These are phyloP conservation scores for Eurotiales sp. DNA, from an alignment of 2,329 filamentous ascomycete species.

Conservation along the genomic window DNA sequence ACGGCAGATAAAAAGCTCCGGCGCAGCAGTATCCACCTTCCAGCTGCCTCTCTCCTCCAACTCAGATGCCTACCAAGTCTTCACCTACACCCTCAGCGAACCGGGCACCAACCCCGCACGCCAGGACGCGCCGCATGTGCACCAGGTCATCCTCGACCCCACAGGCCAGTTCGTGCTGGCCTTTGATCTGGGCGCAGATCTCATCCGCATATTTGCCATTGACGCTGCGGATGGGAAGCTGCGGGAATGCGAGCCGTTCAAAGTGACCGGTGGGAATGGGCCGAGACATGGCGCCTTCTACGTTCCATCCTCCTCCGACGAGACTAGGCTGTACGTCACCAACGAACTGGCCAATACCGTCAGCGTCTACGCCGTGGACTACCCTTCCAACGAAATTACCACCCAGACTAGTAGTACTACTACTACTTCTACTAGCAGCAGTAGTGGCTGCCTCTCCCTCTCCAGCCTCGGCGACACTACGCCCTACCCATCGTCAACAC, in stretches of 20 bases:
- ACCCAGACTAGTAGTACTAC: too few relatives aligned
- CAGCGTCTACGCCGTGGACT: constrained; percentile 29
- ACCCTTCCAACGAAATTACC: too few relatives aligned
- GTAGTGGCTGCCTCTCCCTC: constrained; percentile 25
- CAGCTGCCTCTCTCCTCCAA: constrained; percentile 23
- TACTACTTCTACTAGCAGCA: too few relatives aligned
- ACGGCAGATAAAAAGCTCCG: too few relatives aligned
- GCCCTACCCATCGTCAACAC: constrained; percentile 7
- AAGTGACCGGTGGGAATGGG: constrained; percentile 52
- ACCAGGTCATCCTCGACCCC: constrained; percentile 63
- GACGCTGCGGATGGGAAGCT: constrained; percentile 44
- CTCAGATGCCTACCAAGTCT: constrained; percentile 30
- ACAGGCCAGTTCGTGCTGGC: constrained; percentile 60
- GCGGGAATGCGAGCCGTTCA: constrained; percentile 40
- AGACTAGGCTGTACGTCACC: constrained; percentile 43
- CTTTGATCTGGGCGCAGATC: constrained; percentile 64
- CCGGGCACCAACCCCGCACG: constrained; percentile 39
- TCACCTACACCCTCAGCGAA: constrained; percentile 34
- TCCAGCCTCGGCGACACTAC: constrained; percentile 8
- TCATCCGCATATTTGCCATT: constrained; percentile 58
- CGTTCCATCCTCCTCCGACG: constrained; percentile 46
- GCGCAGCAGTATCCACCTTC: constrained; percentile 32
- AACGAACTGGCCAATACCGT: constrained; percentile 56
- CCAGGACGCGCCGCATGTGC: constrained; percentile 60
- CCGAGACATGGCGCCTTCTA: constrained; percentile 63